Evolutionary conservation across 2,329 filamentous ascomycete species (phyloP).

Genomic region (Ascochyta rabiei): DNA sequence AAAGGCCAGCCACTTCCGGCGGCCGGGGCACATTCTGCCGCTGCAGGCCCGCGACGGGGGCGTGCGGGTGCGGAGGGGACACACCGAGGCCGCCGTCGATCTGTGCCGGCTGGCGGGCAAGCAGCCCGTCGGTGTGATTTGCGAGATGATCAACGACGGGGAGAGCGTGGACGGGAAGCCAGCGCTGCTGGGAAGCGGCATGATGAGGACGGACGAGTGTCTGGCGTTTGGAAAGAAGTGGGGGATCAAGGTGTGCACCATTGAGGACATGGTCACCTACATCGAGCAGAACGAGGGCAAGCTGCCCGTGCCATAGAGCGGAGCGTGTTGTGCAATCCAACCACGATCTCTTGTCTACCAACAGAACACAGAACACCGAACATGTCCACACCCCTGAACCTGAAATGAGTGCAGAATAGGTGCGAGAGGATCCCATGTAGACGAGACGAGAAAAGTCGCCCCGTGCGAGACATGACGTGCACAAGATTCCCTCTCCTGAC

Average conservation of each 20-base stretch:
- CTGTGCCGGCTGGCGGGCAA: conserved; percentile 84
- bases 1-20: conserved; percentile 68
- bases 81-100: conserved; percentile 93
- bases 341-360: too few relatives aligned
- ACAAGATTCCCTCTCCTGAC: too few relatives aligned
- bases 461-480: too few relatives aligned
- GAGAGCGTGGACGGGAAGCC: conserved; percentile 72
- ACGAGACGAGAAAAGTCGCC: background rate
- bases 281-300: conserved; percentile 75
- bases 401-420: too few relatives aligned
- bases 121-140: conserved; percentile 77
- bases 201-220: conserved; percentile 91
- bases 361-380: too few relatives aligned
- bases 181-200: conserved; percentile 71
- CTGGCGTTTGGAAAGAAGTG: conserved; percentile 85
- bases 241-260: conserved; percentile 93
- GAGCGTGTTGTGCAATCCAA: too few relatives aligned
- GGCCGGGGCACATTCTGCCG: conserved; percentile 90
- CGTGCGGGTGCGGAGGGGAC: conserved; percentile 77
- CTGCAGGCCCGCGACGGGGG: conserved; percentile 80
- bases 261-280: conserved; percentile 84
- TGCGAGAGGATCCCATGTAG: too few relatives aligned
- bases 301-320: conserved; percentile 18
- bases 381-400: too few relatives aligned
- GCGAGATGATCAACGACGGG: conserved; percentile 89